Conservation (phyloP, 306 rosid species). For the Medicago truncatula region DNA sequence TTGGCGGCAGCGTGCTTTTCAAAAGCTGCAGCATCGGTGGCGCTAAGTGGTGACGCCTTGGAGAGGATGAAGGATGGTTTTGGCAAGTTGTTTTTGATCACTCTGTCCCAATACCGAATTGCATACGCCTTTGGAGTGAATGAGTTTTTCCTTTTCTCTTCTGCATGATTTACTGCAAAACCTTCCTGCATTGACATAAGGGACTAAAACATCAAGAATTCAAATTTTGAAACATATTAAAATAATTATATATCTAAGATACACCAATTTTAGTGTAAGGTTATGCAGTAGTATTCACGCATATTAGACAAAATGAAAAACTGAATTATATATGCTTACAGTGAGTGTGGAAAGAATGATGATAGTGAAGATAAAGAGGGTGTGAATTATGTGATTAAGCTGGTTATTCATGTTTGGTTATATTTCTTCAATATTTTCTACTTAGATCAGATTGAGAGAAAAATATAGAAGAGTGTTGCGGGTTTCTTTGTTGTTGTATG, state of each 20-base stretch:
- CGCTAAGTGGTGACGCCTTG: slow-evolving; percentile 72
- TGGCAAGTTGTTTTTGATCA: slow-evolving; percentile 50
- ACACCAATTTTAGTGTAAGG: background rate
- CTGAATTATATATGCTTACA: background rate
- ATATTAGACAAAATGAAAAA: background rate
- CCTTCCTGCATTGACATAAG: slow-evolving; percentile 59
- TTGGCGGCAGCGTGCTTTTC: slow-evolving; percentile 56
- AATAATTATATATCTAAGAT: background rate
- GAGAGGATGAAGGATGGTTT: slow-evolving; percentile 67
- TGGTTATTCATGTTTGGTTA: background rate
- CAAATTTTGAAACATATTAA: background rate
- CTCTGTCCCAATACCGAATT: slow-evolving; percentile 76
- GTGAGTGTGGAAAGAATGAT: background rate
- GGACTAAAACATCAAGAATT: background rate
- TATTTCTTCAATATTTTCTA: background rate
- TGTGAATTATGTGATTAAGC: background rate
- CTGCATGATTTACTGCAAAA: slow-evolving; percentile 21
- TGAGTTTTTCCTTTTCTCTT: slow-evolving; percentile 58
- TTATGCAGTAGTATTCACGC: background rate
- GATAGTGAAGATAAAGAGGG: background rate
- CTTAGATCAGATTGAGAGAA: background rate
- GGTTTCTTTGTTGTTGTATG: too few species aligned
- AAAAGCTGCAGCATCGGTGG: slow-evolving; percentile 54
- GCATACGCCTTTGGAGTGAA: slow-evolving; percentile 69
- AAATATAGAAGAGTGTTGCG: too few species aligned